Evolutionary conservation across 306 rosid genomes (phyloP), one percentile per base, ranked within the genome.

Genomic region (Vigna unguiculata): DNA sequence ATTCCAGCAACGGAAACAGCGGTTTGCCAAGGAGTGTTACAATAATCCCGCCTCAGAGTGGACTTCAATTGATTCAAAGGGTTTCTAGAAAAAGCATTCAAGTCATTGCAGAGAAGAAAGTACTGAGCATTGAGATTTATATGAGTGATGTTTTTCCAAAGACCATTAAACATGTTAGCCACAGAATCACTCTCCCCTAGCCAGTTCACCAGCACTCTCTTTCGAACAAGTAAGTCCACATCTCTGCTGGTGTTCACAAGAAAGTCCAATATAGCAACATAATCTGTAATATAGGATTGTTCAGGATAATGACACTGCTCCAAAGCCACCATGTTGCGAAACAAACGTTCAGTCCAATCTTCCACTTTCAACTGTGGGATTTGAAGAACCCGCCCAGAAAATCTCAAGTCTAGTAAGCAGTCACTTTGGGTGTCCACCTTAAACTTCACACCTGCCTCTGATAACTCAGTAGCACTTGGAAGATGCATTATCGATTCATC

Each of bases 271-370:
- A 81, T 24, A 25, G 38, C 53, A 61, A 81, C 69, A 69, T 81
- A 78, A 55, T 84, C 81, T 0, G 60, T 77, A 63, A 81, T 4
- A 46, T 77, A 84, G 9, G 80, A 41, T 0, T 73, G 46, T 0
- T 4, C 0, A 57, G 81, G 81, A 21, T 77, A 78, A 30, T 68
- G 78, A 40, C 85, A 85, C 48, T 68, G 83, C 85, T 81, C 83
- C 45, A 84, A 53, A 17, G 87, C 85, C 20, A 84, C 55, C 52
- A 84, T 32, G 41, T 84, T 84, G 2, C 69, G 78, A 53, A 78
- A 73, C 75, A 81, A 41, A 24, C 52, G 1, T 9, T 81, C 83
- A 0, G 88, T 84, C 40, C 61, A 20, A 36, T 77, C 83, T 32
- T 77, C 80, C 20, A 84, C 66, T 43, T 1, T 61, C 24, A 85